Evolutionary conservation across 495 filamentous ascomycete genomes (phyloP).

Genomic region (Immersiella caudata): DNA sequence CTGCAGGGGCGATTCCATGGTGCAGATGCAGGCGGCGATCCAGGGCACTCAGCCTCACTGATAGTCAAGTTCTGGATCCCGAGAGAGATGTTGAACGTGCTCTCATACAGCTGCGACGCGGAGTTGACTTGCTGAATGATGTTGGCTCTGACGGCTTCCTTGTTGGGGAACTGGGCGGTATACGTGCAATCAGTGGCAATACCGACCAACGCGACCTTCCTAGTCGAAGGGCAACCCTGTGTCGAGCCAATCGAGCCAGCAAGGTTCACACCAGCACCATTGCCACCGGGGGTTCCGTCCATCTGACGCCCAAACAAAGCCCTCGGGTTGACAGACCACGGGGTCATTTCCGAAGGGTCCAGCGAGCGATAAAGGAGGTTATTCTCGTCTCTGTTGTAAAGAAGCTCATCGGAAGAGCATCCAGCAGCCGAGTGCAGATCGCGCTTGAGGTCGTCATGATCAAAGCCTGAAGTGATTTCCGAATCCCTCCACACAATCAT

Average conservation of each 20-base stretch:
- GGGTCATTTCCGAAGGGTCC: conserved; percentile 27
- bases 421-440: conserved; percentile 38
- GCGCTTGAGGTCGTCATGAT: conserved; percentile 42
- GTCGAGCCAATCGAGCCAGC: conserved; percentile 78
- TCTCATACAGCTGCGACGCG: conserved; percentile 85
- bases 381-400: conserved; percentile 68
- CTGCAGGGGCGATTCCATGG: conserved; percentile 83
- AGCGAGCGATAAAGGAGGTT: conserved; percentile 63
- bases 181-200: conserved; percentile 94
- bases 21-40: conserved; percentile 60
- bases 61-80: conserved; percentile 86
- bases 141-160: conserved; percentile 63
- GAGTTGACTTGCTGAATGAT: conserved; percentile 83
- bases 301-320: conserved; percentile 49
- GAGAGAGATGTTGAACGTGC: conserved; percentile 89
- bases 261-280: conserved; percentile 82
- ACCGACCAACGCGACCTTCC: conserved; percentile 88
- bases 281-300: conserved; percentile 65
- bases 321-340: conserved; percentile 36
- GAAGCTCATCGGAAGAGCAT: conserved; percentile 68
- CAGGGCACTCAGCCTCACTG: conserved; percentile 67
- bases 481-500: conserved; percentile 94
- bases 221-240: conserved; percentile 79
- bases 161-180: conserved; percentile 65
- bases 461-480: conserved; percentile 60